Percentiles rank a stretch among this genome's conserved stretches.
Evolutionary conservation across 2,329 filamentous ascomycete species (phyloP).

Genomic region (Fusarium duplospermum): DNA sequence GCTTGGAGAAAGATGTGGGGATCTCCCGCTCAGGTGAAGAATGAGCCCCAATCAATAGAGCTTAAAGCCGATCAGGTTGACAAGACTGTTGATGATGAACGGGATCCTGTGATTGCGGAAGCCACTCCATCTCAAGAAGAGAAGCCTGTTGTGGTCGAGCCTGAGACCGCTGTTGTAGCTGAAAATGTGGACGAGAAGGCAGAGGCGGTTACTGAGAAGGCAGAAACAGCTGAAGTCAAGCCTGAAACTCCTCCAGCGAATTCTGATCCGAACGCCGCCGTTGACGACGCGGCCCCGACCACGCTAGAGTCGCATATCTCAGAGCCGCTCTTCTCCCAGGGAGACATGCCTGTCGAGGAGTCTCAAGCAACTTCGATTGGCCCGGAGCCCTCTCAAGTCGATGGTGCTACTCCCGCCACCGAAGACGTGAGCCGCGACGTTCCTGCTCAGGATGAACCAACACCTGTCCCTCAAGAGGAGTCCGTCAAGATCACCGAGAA

Average conservation of each 20-base stretch:
- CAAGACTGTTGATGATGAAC: background rate
- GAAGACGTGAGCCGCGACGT: conserved; percentile 1
- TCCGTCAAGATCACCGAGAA: background rate
- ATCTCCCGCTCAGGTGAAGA: conserved; percentile 19
- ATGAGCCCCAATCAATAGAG: background rate
- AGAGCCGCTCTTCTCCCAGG: conserved; percentile 49
- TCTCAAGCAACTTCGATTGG: conserved; percentile 40
- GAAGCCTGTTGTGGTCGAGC: background rate
- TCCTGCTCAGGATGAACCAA: background rate
- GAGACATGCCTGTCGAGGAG: conserved; percentile 39
- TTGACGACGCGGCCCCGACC: conserved; percentile 1
- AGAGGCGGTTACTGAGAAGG: conserved; percentile 4
- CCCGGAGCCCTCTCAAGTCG: conserved; percentile 39
- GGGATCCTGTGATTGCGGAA: background rate
- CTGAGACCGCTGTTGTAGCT: conserved; percentile 4
- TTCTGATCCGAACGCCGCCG: background rate
- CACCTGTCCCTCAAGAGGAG: background rate
- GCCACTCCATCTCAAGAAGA: background rate
- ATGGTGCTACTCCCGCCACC: conserved; percentile 17
- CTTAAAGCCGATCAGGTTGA: background rate
- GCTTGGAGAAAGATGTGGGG: conserved; percentile 39
- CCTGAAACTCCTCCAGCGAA: background rate
- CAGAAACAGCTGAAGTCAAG: conserved; percentile 3
- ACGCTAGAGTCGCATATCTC: conserved; percentile 42
- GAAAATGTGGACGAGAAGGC: conserved; percentile 9